phyloP scores from a whole-genome alignment of 2,329 filamentous ascomycete species.

The Amylocarpus encephaloides region DNA sequence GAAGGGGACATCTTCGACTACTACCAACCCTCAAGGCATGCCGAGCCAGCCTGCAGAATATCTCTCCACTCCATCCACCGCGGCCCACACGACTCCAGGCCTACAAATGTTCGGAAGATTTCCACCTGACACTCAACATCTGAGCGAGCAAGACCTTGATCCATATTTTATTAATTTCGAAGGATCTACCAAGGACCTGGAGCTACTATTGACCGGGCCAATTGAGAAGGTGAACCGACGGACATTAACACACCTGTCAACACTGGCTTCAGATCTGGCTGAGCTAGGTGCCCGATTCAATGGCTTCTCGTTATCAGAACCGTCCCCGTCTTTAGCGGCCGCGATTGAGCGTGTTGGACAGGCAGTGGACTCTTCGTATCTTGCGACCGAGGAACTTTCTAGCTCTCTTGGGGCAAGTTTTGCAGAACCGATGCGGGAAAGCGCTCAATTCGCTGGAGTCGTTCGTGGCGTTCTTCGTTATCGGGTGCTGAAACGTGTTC shows the following conservation, averaged over 20 bases:
- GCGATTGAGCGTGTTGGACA: conserved; percentile 94
- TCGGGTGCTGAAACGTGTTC: conserved; percentile 85
- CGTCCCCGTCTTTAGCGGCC: conserved; percentile 77
- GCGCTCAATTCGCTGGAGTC: conserved; percentile 92
- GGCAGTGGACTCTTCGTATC: conserved; percentile 91
- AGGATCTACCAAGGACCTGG: conserved; percentile 82
- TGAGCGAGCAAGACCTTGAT: conserved; percentile 86
- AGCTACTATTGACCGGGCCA: conserved; percentile 78
- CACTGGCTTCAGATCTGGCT: conserved; percentile 78
- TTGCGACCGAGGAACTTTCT: conserved; percentile 88
- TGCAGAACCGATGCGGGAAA: conserved; percentile 95
- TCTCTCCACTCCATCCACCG: conserved; percentile 43
- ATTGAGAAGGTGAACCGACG: conserved; percentile 96
- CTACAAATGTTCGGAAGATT: conserved; percentile 69
- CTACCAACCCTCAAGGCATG: conserved; percentile 42
- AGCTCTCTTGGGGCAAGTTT: conserved; percentile 86
- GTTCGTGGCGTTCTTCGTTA: conserved; percentile 86
- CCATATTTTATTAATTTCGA: conserved; percentile 96
- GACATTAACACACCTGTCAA: conserved; percentile 77
- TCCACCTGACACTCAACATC: conserved; percentile 66
- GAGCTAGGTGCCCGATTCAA: conserved; percentile 96
- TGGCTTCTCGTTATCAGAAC: conserved; percentile 90
- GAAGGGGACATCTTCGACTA: conserved; percentile 43
- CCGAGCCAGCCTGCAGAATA: conserved; percentile 47
- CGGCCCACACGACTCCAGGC: conserved; percentile 51